phyloP scores from a whole-genome alignment of 352 stramenopile genomes.

The Peronospora belbahrii region DNA sequence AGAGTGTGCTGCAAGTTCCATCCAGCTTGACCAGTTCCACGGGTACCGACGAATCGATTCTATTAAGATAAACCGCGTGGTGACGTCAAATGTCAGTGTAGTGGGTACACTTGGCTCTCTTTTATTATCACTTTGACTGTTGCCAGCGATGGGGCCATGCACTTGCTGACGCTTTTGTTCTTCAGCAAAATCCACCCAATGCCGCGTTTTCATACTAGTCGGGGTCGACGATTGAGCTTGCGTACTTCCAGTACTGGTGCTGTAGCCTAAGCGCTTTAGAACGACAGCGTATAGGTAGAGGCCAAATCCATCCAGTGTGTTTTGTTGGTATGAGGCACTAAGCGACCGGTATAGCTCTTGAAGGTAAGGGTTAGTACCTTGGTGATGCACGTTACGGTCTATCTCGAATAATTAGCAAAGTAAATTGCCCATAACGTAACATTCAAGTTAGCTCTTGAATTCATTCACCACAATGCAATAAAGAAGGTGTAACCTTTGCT shows the following conservation, averaged over 20 bases:
- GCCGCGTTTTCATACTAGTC: constrained; percentile 28
- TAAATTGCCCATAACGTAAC: neutral
- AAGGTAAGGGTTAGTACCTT: constrained; percentile 58
- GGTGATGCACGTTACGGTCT: constrained; percentile 29
- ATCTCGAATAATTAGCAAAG: constrained; percentile 17
- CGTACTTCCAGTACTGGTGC: constrained; percentile 39
- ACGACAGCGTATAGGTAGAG: constrained; percentile 80
- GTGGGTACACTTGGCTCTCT: constrained; percentile 11
- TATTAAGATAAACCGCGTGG: constrained; percentile 57
- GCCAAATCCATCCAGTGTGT: constrained; percentile 60
- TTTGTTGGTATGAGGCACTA: constrained; percentile 37
- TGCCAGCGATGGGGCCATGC: constrained; percentile 1
- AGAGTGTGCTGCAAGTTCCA: constrained; percentile 85
- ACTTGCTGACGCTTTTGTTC: constrained; percentile 37
- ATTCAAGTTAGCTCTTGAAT: neutral
- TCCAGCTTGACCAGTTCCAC: constrained; percentile 96
- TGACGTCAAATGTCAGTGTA: constrained; percentile 36
- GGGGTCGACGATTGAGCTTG: constrained; percentile 32
- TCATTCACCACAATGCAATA: neutral
- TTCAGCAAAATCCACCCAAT: constrained; percentile 24
- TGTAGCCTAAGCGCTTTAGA: constrained; percentile 56
- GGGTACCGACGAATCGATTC: constrained; percentile 66
- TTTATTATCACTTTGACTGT: constrained; percentile 9
- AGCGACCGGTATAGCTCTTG: constrained; percentile 63
- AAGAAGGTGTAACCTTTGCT: constrained; percentile 19